phyloP scores from a whole-genome alignment of 768 basidiomycete species.

The Phylloporus scabripes region DNA sequence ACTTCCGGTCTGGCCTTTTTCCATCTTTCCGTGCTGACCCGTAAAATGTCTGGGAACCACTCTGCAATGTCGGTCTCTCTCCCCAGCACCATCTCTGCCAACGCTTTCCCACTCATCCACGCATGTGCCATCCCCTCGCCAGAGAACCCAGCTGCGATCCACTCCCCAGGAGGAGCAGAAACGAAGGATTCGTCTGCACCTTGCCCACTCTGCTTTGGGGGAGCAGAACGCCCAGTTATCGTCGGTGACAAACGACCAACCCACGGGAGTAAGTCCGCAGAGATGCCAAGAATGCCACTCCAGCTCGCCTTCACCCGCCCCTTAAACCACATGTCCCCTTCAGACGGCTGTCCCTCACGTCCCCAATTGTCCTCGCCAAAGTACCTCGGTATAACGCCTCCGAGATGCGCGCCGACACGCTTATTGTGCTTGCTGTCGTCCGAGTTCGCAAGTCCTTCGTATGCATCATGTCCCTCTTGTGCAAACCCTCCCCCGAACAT shows the following conservation, averaged over 20 bases:
- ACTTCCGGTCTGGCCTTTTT: constrained; percentile 46
- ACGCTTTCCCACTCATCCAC: constrained; percentile 58
- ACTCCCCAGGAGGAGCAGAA: constrained; percentile 49
- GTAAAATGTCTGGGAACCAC: constrained; percentile 49
- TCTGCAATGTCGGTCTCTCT: constrained; percentile 29
- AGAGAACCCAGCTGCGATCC: constrained; percentile 66
- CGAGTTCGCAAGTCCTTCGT: constrained; percentile 34
- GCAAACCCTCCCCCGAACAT: constrained; percentile 60
- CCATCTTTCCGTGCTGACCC: constrained; percentile 47
- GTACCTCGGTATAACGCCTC: constrained; percentile 45
- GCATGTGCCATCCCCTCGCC: constrained; percentile 75
- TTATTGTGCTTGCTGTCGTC: constrained; percentile 35
- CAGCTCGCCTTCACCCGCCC: constrained; percentile 52
- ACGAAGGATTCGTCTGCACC: neutral
- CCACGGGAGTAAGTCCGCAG: constrained; percentile 61
- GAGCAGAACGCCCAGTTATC: constrained; percentile 39
- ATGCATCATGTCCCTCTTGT: constrained; percentile 26
- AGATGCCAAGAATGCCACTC: constrained; percentile 62
- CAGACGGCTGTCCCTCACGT: constrained; percentile 21
- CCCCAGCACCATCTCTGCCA: constrained; percentile 55
- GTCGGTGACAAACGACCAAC: constrained; percentile 56
- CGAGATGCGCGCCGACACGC: constrained; percentile 33
- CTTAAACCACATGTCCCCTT: constrained; percentile 29
- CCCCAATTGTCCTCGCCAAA: constrained; percentile 48
- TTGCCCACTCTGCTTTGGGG: constrained; percentile 2